phyloP scores from a whole-genome alignment of 2,329 filamentous ascomycete genomes.

The Hysterium pulicare region DNA sequence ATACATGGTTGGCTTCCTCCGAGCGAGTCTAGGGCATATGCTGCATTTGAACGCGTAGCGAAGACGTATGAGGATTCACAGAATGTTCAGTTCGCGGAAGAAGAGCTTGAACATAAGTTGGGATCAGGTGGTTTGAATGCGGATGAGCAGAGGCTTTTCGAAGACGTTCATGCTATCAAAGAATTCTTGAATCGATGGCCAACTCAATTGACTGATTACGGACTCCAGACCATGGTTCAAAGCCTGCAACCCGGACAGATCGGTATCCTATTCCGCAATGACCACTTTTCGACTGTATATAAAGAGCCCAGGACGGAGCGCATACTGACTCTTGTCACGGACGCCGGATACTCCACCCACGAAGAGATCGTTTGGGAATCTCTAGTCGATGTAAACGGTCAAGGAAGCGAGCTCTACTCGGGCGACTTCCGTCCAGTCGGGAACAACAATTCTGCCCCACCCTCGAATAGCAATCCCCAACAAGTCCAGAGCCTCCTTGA shows the following conservation, averaged over 20 bases:
- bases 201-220: constrained; percentile 82
- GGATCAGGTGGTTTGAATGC: constrained; percentile 59
- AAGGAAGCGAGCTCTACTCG: constrained; percentile 77
- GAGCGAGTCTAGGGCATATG: constrained; percentile 62
- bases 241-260: constrained; percentile 73
- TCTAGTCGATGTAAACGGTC: constrained; percentile 81
- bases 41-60: constrained; percentile 69
- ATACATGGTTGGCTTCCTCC: constrained; percentile 90
- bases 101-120: constrained; percentile 81
- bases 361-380: constrained; percentile 97
- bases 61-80: constrained; percentile 90
- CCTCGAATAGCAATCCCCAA: constrained; percentile 21
- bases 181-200: constrained; percentile 74
- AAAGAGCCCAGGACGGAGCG: constrained; percentile 75
- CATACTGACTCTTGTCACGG: constrained; percentile 82
- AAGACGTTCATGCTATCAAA: constrained; percentile 82
- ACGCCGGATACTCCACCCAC: constrained; percentile 83
- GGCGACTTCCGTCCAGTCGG: constrained; percentile 89
- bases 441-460: constrained; percentile 39
- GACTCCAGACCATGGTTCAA: constrained; percentile 69
- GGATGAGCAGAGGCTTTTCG: constrained; percentile 74
- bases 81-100: constrained; percentile 80
- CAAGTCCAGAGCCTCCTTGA: constrained; percentile 27
- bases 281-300: constrained; percentile 93
- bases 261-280: constrained; percentile 91